A percentile compares a stretch with the other conserved stretches of the same genome.
Conservation (phyloP, 2,329 filamentous ascomycete genomes). For the Salinomyces thailandicus region DNA sequence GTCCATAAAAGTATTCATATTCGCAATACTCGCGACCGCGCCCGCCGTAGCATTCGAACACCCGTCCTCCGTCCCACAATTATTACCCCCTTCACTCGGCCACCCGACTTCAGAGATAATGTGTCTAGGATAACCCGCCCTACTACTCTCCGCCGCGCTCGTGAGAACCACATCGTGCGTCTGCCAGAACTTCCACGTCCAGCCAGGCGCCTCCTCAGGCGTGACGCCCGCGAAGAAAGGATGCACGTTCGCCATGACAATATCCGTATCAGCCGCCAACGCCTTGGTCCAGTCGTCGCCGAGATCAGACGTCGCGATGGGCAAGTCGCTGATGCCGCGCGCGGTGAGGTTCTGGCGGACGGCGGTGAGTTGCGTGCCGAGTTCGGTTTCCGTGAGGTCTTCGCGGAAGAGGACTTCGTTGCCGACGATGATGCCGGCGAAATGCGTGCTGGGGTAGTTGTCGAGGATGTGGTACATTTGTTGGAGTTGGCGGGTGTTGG, state of each 20-base stretch:
- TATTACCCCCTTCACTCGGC: conserved; percentile 71
- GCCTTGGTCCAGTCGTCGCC: conserved; percentile 73
- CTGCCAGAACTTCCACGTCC: conserved; percentile 79
- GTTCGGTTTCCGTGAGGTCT: conserved; percentile 54
- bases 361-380: conserved; percentile 54
- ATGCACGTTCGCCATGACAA: conserved; percentile 94
- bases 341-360: conserved; percentile 64
- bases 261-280: conserved; percentile 63
- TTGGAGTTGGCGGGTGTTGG: conserved; percentile 67
- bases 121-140: conserved; percentile 11
- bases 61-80: conserved; percentile 49
- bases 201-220: conserved; percentile 56
- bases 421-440: conserved; percentile 53
- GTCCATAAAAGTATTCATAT: conserved; percentile 78
- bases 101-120: conserved; percentile 87
- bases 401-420: conserved; percentile 53
- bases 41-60: conserved; percentile 51
- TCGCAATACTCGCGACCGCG: conserved; percentile 64
- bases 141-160: conserved; percentile 47
- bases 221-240: conserved; percentile 83
- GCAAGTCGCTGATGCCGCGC: conserved; percentile 56
- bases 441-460: conserved; percentile 42
- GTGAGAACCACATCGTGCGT: conserved; percentile 30
- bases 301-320: conserved; percentile 78
- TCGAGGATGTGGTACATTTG: conserved; percentile 82